A percentile compares a stretch with the other conserved stretches of the same genome.
phyloP scores from a whole-genome alignment of 148 eudicot genomes.

The Dysphania ambrosioides region DNA sequence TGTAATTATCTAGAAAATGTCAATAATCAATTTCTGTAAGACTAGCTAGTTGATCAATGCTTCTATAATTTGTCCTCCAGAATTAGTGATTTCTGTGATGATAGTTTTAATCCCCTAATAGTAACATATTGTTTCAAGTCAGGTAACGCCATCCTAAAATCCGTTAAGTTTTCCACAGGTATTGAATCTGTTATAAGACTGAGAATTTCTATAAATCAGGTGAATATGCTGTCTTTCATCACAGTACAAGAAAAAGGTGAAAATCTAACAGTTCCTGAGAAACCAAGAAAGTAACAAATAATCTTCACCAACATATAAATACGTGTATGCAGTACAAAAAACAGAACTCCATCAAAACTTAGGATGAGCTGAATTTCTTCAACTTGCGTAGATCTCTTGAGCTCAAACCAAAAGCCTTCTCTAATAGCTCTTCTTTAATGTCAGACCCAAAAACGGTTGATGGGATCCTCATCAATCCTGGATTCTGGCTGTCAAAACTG shows the following conservation, averaged over 20 bases:
- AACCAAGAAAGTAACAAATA: background rate
- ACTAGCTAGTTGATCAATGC: no score
- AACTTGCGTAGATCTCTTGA: conserved; percentile 44
- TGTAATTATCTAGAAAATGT: conserved; percentile 35
- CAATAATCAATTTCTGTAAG: background rate
- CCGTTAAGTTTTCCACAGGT: background rate
- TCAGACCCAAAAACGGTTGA: conserved; percentile 59
- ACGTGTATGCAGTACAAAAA: background rate
- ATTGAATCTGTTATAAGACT: background rate
- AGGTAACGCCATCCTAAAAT: background rate
- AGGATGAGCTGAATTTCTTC: conserved; percentile 39
- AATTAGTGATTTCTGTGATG: background rate
- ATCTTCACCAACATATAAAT: background rate
- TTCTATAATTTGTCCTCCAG: background rate
- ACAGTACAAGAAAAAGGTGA: background rate
- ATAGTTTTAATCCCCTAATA: background rate
- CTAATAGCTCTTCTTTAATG: conserved; percentile 52
- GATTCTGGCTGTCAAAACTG: conserved; percentile 80
- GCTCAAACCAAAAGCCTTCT: conserved; percentile 80
- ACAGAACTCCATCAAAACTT: background rate
- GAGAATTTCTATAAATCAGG: background rate
- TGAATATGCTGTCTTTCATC: background rate
- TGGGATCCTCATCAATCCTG: conserved; percentile 65
- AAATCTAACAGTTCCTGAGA: background rate
- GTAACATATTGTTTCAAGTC: background rate